These are phyloP conservation scores for Rhizopogon rudus DNA, from an alignment of 768 basidiomycete species.

Conservation along the genomic window DNA sequence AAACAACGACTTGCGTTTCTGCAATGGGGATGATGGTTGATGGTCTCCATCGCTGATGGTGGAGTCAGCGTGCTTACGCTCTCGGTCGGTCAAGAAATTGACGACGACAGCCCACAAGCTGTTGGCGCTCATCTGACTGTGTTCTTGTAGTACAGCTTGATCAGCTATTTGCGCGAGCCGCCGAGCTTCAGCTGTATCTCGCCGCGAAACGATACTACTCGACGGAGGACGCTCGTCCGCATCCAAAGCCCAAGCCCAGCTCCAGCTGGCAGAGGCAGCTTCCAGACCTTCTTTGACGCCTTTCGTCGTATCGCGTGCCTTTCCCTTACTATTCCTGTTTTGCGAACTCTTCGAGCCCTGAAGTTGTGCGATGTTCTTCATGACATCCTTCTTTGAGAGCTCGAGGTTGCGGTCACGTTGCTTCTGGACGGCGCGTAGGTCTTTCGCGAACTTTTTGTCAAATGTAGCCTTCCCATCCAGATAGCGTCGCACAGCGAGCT, in stretches of 20 bases:
- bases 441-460: constrained; percentile 61
- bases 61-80: constrained; percentile 20
- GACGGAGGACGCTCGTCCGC: constrained; percentile 82
- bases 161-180: constrained; percentile 72
- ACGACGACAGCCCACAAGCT: constrained; percentile 66
- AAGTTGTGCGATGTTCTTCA: constrained; percentile 49
- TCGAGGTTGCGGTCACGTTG: constrained; percentile 61
- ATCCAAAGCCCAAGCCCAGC: constrained; percentile 84
- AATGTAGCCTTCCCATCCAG: constrained; percentile 54
- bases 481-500: constrained; percentile 74
- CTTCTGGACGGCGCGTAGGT: constrained; percentile 56
- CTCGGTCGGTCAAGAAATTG: constrained; percentile 57
- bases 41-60: constrained; percentile 1
- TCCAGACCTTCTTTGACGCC: constrained; percentile 28
- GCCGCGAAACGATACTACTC: constrained; percentile 83
- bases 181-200: constrained; percentile 81
- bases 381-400: constrained; percentile 57
- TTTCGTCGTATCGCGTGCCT: constrained; percentile 14
- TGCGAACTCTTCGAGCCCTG: constrained; percentile 9
- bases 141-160: constrained; percentile 53
- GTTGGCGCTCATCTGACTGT: constrained; percentile 57
- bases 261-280: constrained; percentile 54
- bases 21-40: not conserved
- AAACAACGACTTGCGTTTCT: constrained; percentile 24
- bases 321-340: constrained; percentile 14